A percentile compares a stretch with the other conserved stretches of the same genome.
These are phyloP conservation scores for Auricularia heimuer DNA, from an alignment of 768 basidiomycete species.

Conservation along the genomic window DNA sequence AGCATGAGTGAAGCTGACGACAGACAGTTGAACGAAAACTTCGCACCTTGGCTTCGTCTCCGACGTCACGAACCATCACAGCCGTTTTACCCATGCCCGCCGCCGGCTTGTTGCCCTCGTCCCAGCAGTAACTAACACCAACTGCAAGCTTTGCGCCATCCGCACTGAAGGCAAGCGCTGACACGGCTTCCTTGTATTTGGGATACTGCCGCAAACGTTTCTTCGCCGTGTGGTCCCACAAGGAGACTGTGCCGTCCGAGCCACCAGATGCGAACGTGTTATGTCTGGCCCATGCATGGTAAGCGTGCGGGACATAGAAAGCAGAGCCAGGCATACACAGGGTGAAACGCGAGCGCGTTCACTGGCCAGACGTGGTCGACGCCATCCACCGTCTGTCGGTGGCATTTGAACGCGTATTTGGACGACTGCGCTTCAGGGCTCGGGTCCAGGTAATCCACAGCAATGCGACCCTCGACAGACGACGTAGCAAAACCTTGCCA, in stretches of 20 bases:
- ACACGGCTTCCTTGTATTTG: slow-evolving; percentile 66
- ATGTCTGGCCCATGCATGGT: slow-evolving; percentile 38
- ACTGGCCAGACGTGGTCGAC: slow-evolving; percentile 97
- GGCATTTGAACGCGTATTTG: slow-evolving; percentile 96
- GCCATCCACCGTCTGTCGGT: slow-evolving; percentile 80
- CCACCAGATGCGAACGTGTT: slow-evolving; percentile 96
- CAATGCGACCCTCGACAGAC: slow-evolving; percentile 91
- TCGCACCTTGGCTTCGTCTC: slow-evolving; percentile 70
- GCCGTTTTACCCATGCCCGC: slow-evolving; percentile 55
- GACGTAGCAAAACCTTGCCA: slow-evolving; percentile 78
- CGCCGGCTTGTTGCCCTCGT: slow-evolving; percentile 67
- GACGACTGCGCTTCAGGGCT: slow-evolving; percentile 66
- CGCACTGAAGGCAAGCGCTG: slow-evolving; percentile 70
- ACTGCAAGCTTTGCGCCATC: slow-evolving; percentile 77
- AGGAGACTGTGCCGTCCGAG: slow-evolving; percentile 85
- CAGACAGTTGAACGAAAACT: neutral
- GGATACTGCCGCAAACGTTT: slow-evolving; percentile 88
- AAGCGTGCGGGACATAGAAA: neutral
- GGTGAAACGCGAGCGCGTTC: slow-evolving; percentile 91
- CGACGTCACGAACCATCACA: slow-evolving; percentile 51
- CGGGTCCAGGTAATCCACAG: slow-evolving; percentile 93
- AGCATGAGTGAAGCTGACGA: no score
- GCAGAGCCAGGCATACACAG: slow-evolving; percentile 38
- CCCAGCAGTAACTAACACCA: slow-evolving; percentile 86
- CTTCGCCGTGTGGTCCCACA: slow-evolving; percentile 97